phyloP scores from a whole-genome alignment of 2,329 filamentous ascomycete species.

The Diaporthe aspalathi region DNA sequence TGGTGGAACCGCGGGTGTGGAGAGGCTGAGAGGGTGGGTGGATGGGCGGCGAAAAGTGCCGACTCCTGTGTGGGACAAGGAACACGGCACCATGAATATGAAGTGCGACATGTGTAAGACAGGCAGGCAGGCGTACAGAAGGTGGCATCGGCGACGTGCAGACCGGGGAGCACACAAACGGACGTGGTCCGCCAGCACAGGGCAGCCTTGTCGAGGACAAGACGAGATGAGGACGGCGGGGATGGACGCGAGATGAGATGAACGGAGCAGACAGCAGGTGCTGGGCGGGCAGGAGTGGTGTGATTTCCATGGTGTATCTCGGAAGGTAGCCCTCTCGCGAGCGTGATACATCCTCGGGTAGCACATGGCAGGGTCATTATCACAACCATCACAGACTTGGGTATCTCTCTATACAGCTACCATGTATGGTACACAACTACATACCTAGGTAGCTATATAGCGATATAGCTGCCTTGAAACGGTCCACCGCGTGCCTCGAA shows the following conservation, averaged over 20 bases:
- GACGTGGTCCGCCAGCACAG: background rate
- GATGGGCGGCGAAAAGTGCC: too few species aligned
- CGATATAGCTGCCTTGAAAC: too few species aligned
- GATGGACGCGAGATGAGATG: slow-evolving; percentile 10
- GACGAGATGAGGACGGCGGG: slow-evolving; percentile 20
- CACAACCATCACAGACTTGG: too few species aligned
- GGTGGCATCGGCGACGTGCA: background rate
- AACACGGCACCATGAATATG: background rate
- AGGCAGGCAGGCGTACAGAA: background rate
- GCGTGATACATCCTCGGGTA: too few species aligned
- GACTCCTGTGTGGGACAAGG: background rate
- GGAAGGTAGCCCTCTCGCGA: too few species aligned
- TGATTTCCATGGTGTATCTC: slow-evolving; percentile 8
- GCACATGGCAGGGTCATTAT: too few species aligned
- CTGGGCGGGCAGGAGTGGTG: background rate
- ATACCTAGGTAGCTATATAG: too few species aligned
- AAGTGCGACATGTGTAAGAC: background rate
- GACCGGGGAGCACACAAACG: background rate
- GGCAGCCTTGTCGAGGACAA: slow-evolving; percentile 7
- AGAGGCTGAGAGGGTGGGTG: background rate
- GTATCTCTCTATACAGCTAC: background rate
- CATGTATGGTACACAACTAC: too few species aligned
- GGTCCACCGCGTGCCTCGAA: too few species aligned
- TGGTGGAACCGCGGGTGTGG: background rate
- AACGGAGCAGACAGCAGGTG: background rate